Conservation (phyloP, 305 asterid genomes). For the Fraxinus velutina region DNA sequence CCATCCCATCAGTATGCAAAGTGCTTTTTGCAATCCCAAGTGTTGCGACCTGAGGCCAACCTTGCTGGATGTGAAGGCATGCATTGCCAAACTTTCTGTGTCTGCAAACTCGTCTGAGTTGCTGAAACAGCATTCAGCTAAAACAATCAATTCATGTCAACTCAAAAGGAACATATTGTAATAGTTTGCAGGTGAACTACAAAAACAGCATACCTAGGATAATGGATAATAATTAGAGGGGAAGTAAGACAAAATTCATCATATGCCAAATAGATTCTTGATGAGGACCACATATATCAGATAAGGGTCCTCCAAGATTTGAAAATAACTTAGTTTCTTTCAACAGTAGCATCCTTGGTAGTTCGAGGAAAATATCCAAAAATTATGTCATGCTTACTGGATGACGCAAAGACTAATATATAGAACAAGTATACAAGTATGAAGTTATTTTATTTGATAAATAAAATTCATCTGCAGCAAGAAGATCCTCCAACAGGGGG, state of each 20-base stretch:
- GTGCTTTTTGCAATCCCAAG: slow-evolving; percentile 61
- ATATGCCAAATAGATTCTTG: slow-evolving; percentile 6
- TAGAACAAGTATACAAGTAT: neutral
- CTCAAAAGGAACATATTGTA: slow-evolving; percentile 19
- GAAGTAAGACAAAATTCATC: slow-evolving; percentile 1
- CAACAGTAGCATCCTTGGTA: neutral
- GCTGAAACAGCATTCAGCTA: slow-evolving; percentile 36
- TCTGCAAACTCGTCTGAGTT: slow-evolving; percentile 45
- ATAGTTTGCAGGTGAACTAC: neutral
- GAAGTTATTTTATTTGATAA: neutral
- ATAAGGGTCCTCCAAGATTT: neutral
- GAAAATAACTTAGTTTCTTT: neutral
- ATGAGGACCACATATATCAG: slow-evolving; percentile 1
- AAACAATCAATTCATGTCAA: slow-evolving; percentile 1
- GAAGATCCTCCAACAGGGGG: neutral
- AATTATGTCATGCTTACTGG: neutral
- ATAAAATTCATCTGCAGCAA: neutral
- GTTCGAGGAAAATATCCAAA: neutral
- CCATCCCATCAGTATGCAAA: slow-evolving; percentile 63
- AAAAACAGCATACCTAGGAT: neutral
- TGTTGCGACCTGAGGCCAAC: slow-evolving; percentile 53
- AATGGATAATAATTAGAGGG: neutral
- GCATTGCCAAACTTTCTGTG: slow-evolving; percentile 50
- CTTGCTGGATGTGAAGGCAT: slow-evolving; percentile 45
- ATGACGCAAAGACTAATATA: neutral